phyloP scores from a whole-genome alignment of 306 rosid species.

The Pachyrhizus erosus region DNA sequence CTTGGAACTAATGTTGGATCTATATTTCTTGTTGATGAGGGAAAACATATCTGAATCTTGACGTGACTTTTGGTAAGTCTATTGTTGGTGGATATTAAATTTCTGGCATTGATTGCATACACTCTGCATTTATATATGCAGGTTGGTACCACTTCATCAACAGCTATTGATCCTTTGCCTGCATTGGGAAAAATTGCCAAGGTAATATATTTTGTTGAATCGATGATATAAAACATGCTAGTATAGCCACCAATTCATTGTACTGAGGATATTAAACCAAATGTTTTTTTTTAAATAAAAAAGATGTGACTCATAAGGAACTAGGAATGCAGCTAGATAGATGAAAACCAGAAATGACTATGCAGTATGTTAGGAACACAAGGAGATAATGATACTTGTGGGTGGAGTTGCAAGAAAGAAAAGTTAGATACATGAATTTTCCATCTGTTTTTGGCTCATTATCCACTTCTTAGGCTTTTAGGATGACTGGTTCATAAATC shows the following conservation, averaged over 20 bases:
- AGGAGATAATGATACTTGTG: background rate
- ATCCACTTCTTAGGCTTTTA: background rate
- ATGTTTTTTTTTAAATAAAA: background rate
- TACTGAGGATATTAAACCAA: constrained; percentile 9
- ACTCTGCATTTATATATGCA: constrained; percentile 44
- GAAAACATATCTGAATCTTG: constrained; percentile 7
- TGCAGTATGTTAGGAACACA: constrained; percentile 23
- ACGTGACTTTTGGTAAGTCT: background rate
- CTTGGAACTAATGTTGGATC: constrained; percentile 14
- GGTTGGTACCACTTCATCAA: constrained; percentile 97
- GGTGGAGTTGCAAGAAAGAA: background rate
- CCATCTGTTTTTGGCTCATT: background rate
- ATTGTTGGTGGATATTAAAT: background rate
- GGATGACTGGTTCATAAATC: background rate
- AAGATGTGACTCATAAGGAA: background rate
- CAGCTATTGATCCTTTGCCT: constrained; percentile 88
- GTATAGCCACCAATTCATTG: constrained; percentile 13
- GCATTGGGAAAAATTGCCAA: constrained; percentile 70
- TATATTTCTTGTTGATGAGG: constrained; percentile 19
- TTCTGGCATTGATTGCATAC: constrained; percentile 25
- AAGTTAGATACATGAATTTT: background rate
- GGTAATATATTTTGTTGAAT: constrained; percentile 56
- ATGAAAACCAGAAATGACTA: constrained; percentile 33
- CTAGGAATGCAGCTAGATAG: constrained; percentile 12
- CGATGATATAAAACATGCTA: constrained; percentile 24